These are phyloP conservation scores for Solanum appendiculatum DNA, from an alignment of 257 asterid species.

Conservation along the genomic window DNA sequence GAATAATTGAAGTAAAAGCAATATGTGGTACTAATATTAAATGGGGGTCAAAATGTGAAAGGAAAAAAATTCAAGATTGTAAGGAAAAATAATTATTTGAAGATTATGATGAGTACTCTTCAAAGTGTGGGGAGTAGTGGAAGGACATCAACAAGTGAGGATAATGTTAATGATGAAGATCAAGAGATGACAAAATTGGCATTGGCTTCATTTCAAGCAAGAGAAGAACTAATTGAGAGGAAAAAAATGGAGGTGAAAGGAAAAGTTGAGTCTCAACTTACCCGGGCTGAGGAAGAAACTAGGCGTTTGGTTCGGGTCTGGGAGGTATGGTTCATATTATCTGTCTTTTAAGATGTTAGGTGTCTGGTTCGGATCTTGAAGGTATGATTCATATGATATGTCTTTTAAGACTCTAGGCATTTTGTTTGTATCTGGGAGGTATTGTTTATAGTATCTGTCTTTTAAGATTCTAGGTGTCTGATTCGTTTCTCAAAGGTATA, in stretches of 20 bases:
- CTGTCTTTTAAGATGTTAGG: conserved; percentile 7
- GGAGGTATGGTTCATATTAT: conserved; percentile 39
- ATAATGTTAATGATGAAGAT: conserved; percentile 13
- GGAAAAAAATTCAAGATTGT: neutral
- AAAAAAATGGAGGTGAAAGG: conserved; percentile 59
- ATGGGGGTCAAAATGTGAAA: conserved; percentile 7
- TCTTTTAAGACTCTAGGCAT: neutral
- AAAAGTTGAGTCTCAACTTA: conserved; percentile 67
- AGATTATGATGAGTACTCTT: conserved; percentile 30
- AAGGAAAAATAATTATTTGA: neutral
- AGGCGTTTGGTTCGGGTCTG: conserved; percentile 62
- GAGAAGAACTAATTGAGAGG: conserved; percentile 79
- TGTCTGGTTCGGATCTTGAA: conserved; percentile 30
- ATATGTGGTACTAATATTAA: neutral
- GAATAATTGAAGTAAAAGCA: conserved; percentile 55
- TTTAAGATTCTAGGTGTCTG: neutral
- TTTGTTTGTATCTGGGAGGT: neutral
- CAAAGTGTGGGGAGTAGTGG: conserved; percentile 53
- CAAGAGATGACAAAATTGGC: conserved; percentile 54
- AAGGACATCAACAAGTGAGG: conserved; percentile 30
- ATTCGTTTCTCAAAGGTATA: neutral
- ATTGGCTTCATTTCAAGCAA: conserved; percentile 46
- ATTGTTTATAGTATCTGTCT: neutral
- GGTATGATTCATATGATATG: neutral
- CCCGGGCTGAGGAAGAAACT: conserved; percentile 68